Conservation (phyloP, 225 moss, liverwort and hornwort species). For the Bryum argenteum region DNA sequence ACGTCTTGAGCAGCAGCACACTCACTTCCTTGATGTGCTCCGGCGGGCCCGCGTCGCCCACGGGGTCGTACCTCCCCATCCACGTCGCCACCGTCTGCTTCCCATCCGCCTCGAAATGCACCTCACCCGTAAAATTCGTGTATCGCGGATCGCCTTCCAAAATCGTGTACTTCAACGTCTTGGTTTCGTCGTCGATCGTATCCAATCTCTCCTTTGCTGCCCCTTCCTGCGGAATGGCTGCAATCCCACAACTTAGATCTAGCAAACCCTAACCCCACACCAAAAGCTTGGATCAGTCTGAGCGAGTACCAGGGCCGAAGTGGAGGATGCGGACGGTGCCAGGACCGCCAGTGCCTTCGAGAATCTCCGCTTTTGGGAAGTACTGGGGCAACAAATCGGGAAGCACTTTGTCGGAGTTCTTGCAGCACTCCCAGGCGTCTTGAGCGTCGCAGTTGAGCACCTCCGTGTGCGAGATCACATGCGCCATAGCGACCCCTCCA, state of each 20-base stretch:
- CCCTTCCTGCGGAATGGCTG: slow-evolving; percentile 44
- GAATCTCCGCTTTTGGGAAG: slow-evolving; percentile 21
- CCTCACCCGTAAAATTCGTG: slow-evolving; percentile 34
- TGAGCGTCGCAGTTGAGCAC: slow-evolving; percentile 19
- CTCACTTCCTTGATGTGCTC: slow-evolving; percentile 41
- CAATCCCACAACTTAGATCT: not conserved
- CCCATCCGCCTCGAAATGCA: slow-evolving; percentile 30
- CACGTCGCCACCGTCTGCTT: slow-evolving; percentile 37
- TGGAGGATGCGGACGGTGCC: slow-evolving; percentile 24
- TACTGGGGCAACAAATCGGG: slow-evolving; percentile 26
- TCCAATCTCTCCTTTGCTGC: slow-evolving; percentile 47
- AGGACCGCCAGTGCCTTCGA: slow-evolving; percentile 20
- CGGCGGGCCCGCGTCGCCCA: slow-evolving; percentile 27
- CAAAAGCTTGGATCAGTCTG: too few species aligned
- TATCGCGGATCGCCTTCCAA: slow-evolving; percentile 48
- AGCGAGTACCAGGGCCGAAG: slow-evolving; percentile 23
- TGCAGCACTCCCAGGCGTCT: slow-evolving; percentile 29
- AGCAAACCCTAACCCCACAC: too few species aligned
- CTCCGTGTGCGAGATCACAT: slow-evolving; percentile 13
- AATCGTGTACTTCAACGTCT: slow-evolving; percentile 39
- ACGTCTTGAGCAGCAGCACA: slow-evolving; percentile 34
- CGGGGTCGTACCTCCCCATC: slow-evolving; percentile 40
- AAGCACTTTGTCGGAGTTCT: slow-evolving; percentile 28
- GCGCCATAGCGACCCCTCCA: slow-evolving; percentile 12
- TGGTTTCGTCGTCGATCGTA: slow-evolving; percentile 35